Evolutionary conservation across 768 basidiomycete species (phyloP).

Genomic region (Leccinum subgranulosum): DNA sequence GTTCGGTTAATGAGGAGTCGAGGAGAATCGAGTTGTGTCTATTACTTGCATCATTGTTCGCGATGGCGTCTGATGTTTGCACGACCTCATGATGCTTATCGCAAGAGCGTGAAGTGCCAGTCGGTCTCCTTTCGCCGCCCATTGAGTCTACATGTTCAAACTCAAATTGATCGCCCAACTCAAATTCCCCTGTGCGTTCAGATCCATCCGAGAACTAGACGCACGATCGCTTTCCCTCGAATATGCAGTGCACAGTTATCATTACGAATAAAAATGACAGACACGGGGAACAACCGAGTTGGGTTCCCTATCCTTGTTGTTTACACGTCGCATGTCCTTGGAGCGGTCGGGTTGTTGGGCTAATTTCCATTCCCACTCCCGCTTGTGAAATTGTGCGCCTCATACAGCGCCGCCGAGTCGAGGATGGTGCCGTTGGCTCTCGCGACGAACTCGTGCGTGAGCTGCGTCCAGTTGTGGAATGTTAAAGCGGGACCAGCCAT

Average conservation of each 20-base stretch:
- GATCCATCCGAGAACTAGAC: background rate
- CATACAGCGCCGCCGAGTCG: conserved; percentile 24
- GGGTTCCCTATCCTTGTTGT: background rate
- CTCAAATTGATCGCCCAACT: background rate
- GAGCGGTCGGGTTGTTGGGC: background rate
- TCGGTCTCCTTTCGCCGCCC: too few relatives aligned
- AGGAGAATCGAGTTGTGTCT: too few relatives aligned
- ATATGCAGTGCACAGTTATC: background rate
- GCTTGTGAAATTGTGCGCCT: conserved; percentile 15
- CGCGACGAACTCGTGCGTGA: conserved; percentile 29
- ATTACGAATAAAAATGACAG: too few relatives aligned
- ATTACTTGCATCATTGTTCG: too few relatives aligned
- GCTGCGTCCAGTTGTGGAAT: conserved; percentile 29
- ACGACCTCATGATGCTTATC: too few relatives aligned
- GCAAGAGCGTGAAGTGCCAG: too few relatives aligned
- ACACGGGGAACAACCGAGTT: too few relatives aligned
- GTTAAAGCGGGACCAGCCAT: conserved; percentile 29
- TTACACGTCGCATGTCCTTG: background rate
- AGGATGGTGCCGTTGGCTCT: conserved; percentile 28
- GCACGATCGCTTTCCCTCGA: background rate
- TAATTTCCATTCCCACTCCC: background rate
- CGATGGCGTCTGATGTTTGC: too few relatives aligned
- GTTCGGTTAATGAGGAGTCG: too few relatives aligned
- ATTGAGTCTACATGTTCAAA: too few relatives aligned
- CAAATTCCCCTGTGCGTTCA: background rate